Percentiles rank a stretch among this genome's conserved stretches.
These are phyloP conservation scores for Solanum habrochaites DNA, from an alignment of 257 asterid species.

Conservation along the genomic window DNA sequence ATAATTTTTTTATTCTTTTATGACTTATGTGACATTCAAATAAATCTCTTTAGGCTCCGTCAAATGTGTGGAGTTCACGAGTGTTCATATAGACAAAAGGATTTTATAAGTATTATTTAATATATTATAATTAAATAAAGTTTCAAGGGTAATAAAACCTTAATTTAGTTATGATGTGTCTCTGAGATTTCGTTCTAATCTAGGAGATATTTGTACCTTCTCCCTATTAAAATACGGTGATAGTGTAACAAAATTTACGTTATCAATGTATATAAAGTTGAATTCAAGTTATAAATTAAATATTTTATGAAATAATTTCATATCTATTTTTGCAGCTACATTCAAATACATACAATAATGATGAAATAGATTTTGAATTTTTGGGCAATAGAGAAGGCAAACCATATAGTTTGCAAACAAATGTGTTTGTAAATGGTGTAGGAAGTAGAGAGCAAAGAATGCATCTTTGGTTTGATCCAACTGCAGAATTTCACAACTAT, in stretches of 20 bases:
- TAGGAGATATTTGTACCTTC: no score
- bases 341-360: slow-evolving; percentile 23
- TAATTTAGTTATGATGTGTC: no score
- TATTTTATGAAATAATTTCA: background rate
- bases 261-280: background rate
- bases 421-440: slow-evolving; percentile 39
- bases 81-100: no score
- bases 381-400: slow-evolving; percentile 56
- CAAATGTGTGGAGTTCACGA: no score
- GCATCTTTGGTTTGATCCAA: slow-evolving; percentile 66
- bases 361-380: slow-evolving; percentile 71
- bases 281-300: background rate
- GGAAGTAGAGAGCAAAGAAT: slow-evolving; percentile 51
- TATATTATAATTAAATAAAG: no score
- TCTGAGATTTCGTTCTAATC: no score
- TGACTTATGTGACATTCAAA: no score
- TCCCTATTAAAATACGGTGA: background rate
- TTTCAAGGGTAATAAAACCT: no score
- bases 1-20: no score
- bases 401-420: slow-evolving; percentile 49
- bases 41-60: no score
- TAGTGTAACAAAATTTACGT: background rate
- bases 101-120: no score
- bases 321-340: slow-evolving; percentile 27
- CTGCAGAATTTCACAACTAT: slow-evolving; percentile 57